Percentiles rank a stretch among this genome's conserved stretches.
These are phyloP conservation scores for Endocalyx cinctus DNA, from an alignment of 2,329 filamentous ascomycete species.

Conservation along the genomic window DNA sequence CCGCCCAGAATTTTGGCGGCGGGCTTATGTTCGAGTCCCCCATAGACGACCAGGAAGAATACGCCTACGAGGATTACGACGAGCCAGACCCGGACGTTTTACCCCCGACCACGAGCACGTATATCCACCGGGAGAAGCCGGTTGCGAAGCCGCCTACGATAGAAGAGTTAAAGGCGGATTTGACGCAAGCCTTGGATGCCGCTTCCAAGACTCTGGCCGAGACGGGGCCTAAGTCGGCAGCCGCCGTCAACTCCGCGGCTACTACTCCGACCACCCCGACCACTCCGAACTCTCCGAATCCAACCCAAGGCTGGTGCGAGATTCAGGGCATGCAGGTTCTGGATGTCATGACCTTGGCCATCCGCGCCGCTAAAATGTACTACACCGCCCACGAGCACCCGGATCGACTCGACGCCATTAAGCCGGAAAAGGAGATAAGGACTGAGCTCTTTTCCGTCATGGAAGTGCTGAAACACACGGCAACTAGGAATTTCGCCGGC, in stretches of 20 bases:
- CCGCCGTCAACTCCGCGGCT: slow-evolving; percentile 5
- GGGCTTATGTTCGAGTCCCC: slow-evolving; percentile 44
- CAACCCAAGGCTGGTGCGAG: slow-evolving; percentile 69
- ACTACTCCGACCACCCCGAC: slow-evolving; percentile 5
- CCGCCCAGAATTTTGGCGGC: slow-evolving; percentile 32
- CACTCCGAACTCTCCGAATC: slow-evolving; percentile 20
- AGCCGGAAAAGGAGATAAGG: slow-evolving; percentile 79
- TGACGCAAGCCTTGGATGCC: slow-evolving; percentile 38
- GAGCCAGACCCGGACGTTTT: slow-evolving; percentile 74
- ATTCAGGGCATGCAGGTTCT: slow-evolving; percentile 88
- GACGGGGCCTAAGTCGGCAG: slow-evolving; percentile 34
- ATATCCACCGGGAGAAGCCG: slow-evolving; percentile 77
- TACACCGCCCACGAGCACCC: slow-evolving; percentile 90
- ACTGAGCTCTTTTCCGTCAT: slow-evolving; percentile 80
- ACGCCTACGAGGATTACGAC: slow-evolving; percentile 56
- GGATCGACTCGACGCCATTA: slow-evolving; percentile 79
- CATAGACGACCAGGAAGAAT: slow-evolving; percentile 38
- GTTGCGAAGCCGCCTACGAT: slow-evolving; percentile 82
- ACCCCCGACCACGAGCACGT: slow-evolving; percentile 95
- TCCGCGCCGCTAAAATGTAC: slow-evolving; percentile 91
- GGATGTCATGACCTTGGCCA: slow-evolving; percentile 91
- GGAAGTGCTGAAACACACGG: slow-evolving; percentile 89
- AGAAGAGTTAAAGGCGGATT: slow-evolving; percentile 63
- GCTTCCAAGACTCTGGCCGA: slow-evolving; percentile 60
- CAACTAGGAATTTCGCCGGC: slow-evolving; percentile 76